A percentile compares a stretch with the other conserved stretches of the same genome.
These are phyloP conservation scores for Colletotrichum costaricense DNA, from an alignment of 2,329 filamentous ascomycete species.

Conservation along the genomic window DNA sequence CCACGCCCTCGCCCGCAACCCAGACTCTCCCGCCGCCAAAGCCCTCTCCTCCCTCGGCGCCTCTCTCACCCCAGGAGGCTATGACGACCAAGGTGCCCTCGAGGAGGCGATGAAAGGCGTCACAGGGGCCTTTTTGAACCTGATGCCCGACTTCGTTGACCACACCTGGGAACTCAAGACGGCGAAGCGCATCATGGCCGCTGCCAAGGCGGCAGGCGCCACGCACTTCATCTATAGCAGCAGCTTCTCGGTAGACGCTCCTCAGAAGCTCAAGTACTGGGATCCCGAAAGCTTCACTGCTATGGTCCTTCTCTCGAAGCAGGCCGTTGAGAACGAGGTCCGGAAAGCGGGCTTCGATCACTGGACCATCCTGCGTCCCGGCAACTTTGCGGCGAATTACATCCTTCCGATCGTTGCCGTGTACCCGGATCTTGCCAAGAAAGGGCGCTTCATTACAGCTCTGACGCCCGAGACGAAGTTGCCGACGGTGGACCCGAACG, in stretches of 20 bases:
- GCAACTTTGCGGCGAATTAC: slow-evolving; percentile 64
- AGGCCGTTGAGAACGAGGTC: slow-evolving; percentile 53
- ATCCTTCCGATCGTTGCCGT: slow-evolving; percentile 52
- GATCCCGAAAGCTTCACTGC: slow-evolving; percentile 43
- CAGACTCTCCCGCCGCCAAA: slow-evolving; percentile 43
- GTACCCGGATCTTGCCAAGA: slow-evolving; percentile 52
- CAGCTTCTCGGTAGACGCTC: slow-evolving; percentile 43
- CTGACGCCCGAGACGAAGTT: slow-evolving; percentile 48
- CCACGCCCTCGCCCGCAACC: slow-evolving; percentile 46
- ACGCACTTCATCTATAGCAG: slow-evolving; percentile 51
- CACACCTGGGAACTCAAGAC: slow-evolving; percentile 42
- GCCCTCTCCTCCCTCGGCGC: slow-evolving; percentile 46
- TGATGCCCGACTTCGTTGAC: slow-evolving; percentile 47
- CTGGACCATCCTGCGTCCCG: slow-evolving; percentile 63
- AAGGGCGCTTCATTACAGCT: slow-evolving; percentile 51
- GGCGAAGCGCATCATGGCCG: slow-evolving; percentile 46
- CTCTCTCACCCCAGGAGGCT: slow-evolving; percentile 46
- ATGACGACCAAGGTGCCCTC: slow-evolving; percentile 46
- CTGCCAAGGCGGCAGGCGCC: slow-evolving; percentile 51
- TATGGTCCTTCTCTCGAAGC: slow-evolving; percentile 51
- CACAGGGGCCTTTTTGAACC: slow-evolving; percentile 47
- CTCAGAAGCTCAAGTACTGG: slow-evolving; percentile 42
- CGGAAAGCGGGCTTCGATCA: slow-evolving; percentile 48
- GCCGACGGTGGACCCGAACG: slow-evolving; percentile 57
- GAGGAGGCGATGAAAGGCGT: slow-evolving; percentile 43